Percentiles rank a stretch among this genome's conserved stretches.
phyloP scores from a whole-genome alignment of 495 filamentous ascomycete species.

The Aeminium ludgeri region DNA sequence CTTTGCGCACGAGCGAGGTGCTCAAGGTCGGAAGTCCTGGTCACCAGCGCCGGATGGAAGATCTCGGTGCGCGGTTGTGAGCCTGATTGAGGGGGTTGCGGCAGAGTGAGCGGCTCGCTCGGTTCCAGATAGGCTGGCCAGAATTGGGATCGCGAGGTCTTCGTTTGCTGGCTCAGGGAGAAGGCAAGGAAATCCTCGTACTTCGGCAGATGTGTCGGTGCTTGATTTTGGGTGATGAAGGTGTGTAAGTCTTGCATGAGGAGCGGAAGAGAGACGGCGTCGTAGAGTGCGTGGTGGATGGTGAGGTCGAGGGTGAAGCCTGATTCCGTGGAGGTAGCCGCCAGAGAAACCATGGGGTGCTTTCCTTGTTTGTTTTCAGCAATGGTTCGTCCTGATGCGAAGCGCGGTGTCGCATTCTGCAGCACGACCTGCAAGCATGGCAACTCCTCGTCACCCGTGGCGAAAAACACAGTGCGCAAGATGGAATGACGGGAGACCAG shows the following conservation, averaged over 20 bases:
- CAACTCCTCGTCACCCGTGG: constrained; percentile 25
- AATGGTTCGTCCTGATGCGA: constrained; percentile 6
- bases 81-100: constrained; percentile 7
- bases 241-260: constrained; percentile 32
- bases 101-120: constrained; percentile 7
- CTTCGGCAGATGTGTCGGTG: background rate
- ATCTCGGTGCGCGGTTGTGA: constrained; percentile 23
- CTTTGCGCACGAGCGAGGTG: constrained; percentile 23
- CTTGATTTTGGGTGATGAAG: constrained; percentile 2
- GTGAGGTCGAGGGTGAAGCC: constrained; percentile 26
- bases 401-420: constrained; percentile 10
- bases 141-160: constrained; percentile 25
- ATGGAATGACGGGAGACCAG: constrained; percentile 38
- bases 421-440: constrained; percentile 40
- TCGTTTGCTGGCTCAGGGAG: constrained; percentile 9
- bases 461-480: constrained; percentile 44
- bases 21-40: constrained; percentile 18
- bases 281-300: constrained; percentile 48
- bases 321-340: constrained; percentile 13
- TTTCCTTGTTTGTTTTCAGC: constrained; percentile 7
- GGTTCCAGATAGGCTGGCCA: constrained; percentile 38
- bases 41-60: constrained; percentile 23
- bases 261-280: constrained; percentile 37
- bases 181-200: constrained; percentile 22
- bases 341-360: constrained; percentile 22